Evolutionary conservation across 2,329 filamentous ascomycete genomes (phyloP).

Genomic region (Xylaria sp.): DNA sequence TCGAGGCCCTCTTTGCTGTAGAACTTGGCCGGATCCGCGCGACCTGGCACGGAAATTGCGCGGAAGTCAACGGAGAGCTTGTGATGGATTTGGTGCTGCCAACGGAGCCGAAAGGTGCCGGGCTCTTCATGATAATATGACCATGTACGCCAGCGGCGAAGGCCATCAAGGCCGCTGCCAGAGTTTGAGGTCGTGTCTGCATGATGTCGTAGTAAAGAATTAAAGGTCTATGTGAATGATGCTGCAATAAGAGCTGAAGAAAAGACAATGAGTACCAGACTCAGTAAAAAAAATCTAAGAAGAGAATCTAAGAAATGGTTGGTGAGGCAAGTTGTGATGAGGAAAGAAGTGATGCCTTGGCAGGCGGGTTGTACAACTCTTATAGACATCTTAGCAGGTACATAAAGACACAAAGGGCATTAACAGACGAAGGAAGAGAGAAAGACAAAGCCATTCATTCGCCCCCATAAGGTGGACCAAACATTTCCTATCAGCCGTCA

Average conservation of each 20-base stretch:
- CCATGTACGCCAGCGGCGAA: slow-evolving; percentile 56
- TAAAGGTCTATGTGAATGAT: not conserved
- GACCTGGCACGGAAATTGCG: slow-evolving; percentile 72
- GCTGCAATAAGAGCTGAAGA: not conserved
- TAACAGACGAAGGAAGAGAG: not conserved
- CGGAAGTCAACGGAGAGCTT: slow-evolving; percentile 62
- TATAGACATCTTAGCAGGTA: slow-evolving; percentile 19
- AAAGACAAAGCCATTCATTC: slow-evolving; percentile 1
- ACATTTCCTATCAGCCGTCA: not conserved
- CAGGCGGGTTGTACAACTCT: not conserved
- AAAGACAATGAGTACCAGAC: slow-evolving; percentile 27
- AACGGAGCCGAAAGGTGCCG: slow-evolving; percentile 57
- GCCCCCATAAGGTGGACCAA: not conserved
- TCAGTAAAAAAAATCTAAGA: slow-evolving; percentile 11
- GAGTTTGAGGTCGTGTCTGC: slow-evolving; percentile 41
- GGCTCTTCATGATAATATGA: slow-evolving; percentile 69
- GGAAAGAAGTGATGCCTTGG: not conserved
- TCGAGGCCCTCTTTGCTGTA: slow-evolving; percentile 48
- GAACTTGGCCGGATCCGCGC: slow-evolving; percentile 37
- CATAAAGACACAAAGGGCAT: too few relatives aligned
- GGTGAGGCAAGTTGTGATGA: not conserved
- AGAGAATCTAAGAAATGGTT: not conserved
- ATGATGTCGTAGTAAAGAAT: slow-evolving; percentile 46
- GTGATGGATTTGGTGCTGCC: slow-evolving; percentile 44
- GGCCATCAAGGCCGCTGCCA: slow-evolving; percentile 52